Conservation (phyloP, 2,329 filamentous ascomycete species). For the Xylariaceae sp. region DNA sequence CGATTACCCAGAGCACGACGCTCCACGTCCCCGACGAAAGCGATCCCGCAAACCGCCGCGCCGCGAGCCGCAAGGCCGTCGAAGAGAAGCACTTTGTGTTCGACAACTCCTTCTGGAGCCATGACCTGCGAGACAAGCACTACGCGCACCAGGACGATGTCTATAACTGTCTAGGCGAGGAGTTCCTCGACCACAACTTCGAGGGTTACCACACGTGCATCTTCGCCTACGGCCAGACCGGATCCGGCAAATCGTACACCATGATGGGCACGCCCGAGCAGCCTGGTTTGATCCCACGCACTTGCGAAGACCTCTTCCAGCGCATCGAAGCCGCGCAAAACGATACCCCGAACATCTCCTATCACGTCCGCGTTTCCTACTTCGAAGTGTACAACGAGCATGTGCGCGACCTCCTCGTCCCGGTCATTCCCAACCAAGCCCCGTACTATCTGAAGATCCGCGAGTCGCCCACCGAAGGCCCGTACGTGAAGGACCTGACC, state of each 20-base stretch:
- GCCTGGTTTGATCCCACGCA: slow-evolving; percentile 87
- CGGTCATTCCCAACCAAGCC: slow-evolving; percentile 61
- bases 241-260: slow-evolving; percentile 95
- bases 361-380: slow-evolving; percentile 95
- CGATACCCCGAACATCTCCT: slow-evolving; percentile 86
- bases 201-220: slow-evolving; percentile 99
- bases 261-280: slow-evolving; percentile 89
- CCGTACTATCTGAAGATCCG: slow-evolving; percentile 95
- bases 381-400: slow-evolving; percentile 99
- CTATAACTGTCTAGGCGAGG: slow-evolving; percentile 89
- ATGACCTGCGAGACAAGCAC: slow-evolving; percentile 70
- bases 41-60: slow-evolving; percentile 49
- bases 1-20: slow-evolving; percentile 76
- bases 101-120: slow-evolving; percentile 98
- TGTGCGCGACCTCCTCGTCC: slow-evolving; percentile 85
- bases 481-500: slow-evolving; percentile 94
- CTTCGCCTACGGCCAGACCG: slow-evolving; percentile 96
- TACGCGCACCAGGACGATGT: slow-evolving; percentile 92
- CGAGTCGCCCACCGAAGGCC: slow-evolving; percentile 89
- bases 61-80: slow-evolving; percentile 65
- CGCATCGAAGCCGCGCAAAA: slow-evolving; percentile 73
- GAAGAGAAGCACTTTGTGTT: slow-evolving; percentile 94
- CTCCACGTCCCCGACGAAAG: slow-evolving; percentile 63
- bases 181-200: slow-evolving; percentile 98
- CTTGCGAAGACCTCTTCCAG: slow-evolving; percentile 93